phyloP scores from a whole-genome alignment of 208 protist genomes.

The Tetramitus jugosus region DNA sequence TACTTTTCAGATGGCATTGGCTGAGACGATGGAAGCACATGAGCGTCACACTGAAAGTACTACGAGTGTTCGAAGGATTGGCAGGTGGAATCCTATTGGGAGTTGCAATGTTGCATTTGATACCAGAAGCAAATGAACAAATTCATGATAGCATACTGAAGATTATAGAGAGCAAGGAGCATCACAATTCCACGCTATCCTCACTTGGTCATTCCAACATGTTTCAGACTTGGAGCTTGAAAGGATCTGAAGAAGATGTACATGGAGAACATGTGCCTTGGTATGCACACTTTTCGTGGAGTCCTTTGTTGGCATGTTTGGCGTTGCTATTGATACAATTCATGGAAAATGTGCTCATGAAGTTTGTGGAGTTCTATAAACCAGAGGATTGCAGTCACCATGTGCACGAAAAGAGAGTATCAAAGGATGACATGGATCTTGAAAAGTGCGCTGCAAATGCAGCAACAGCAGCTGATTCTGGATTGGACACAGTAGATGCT shows the following conservation, averaged over 20 bases:
- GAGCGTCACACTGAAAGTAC: not conserved
- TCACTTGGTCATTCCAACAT: too few relatives aligned
- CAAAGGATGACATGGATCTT: not conserved
- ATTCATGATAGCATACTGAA: not conserved
- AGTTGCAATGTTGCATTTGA: constrained; percentile 5
- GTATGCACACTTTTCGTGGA: not conserved
- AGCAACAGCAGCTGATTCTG: not conserved
- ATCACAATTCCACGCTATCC: not conserved
- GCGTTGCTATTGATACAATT: not conserved
- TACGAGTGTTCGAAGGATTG: not conserved
- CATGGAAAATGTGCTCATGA: not conserved
- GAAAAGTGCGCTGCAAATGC: not conserved
- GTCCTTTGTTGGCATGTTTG: not conserved
- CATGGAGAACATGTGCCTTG: not conserved
- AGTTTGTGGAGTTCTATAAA: not conserved
- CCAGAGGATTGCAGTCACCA: not conserved
- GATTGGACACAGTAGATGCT: not conserved
- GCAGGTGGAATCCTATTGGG: constrained; percentile 15
- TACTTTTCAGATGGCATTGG: not conserved
- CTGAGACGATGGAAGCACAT: not conserved
- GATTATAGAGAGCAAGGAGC: not conserved
- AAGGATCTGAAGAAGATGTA: too few relatives aligned
- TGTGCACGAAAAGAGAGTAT: not conserved
- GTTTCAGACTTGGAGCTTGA: too few relatives aligned
- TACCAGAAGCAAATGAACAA: not conserved